Base-by-base conservation (phyloP, 2,329 filamentous ascomycete genomes). In the Furcasterigmium sp. region DNA sequence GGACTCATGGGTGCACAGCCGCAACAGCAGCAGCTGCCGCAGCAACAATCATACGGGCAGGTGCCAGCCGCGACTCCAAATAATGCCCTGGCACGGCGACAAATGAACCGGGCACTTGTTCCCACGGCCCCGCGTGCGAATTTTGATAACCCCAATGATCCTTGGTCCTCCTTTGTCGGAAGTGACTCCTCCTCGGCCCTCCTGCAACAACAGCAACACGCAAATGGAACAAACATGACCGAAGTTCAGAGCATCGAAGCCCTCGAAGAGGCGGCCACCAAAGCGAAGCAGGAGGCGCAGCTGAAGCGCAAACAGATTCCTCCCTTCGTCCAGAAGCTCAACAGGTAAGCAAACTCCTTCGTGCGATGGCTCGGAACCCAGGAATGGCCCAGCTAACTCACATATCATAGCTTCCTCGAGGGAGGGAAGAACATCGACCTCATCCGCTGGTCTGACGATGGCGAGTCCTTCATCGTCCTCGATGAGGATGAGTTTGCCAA, bases 401-500 rank as follows among this genome's bases (percentile, higher is more conserved):
- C 41, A 19, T 21, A 14, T 19, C 41, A 36, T 56, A 97, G 93
- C 62, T 98, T 97, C 58, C 76, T 98, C 13, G 91, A 98, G 56
- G 85, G 94, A 57, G 84, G 84, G 30, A 91, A 91, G 60, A 95
- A 97, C 58, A 91, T 90, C 3, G 89, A 96, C 26, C 73, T 97
- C 39, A 98, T 98, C 59, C 83, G 91, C 54, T 98, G 93, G 93
- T 96, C 93, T 1, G 88, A 95, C 55, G 89, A 91, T 57, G 93
- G 93, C 23, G 90, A 95, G 58, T 96, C 91, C 0, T 98, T 98
- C 66, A 87, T 97, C 44, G 91, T 98, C 4, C 70, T 97, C 8
- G 91, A 98, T 57, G 93, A 98, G 65, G 93, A 98, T 58, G 91
- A 95, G 67, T 98, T 98, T 60, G 96, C 93, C 17, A 97, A 96